A percentile compares a stretch with the other conserved stretches of the same genome.
phyloP scores from a whole-genome alignment of 805 yeast genomes.

The Candida nonsorbophila region DNA sequence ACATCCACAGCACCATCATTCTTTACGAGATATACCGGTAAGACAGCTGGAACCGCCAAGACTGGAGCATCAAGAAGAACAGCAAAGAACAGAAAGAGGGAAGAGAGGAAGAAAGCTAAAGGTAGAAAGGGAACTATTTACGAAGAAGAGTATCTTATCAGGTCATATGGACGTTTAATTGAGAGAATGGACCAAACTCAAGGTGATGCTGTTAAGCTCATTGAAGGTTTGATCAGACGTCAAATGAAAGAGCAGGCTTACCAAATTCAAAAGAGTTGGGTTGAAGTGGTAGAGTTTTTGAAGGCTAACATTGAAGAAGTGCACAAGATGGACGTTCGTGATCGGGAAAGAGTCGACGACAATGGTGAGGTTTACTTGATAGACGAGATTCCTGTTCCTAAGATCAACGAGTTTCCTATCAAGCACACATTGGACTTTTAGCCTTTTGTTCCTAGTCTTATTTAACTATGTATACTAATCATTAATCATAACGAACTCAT shows the following conservation, averaged over 20 bases:
- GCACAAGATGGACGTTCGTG: slow-evolving; percentile 74
- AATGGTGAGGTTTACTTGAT: slow-evolving; percentile 77
- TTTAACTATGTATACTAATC: too few species aligned
- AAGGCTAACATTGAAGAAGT: slow-evolving; percentile 67
- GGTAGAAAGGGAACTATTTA: slow-evolving; percentile 98
- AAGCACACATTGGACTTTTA: slow-evolving; percentile 56
- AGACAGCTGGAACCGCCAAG: slow-evolving; percentile 91
- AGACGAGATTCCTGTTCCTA: slow-evolving; percentile 72
- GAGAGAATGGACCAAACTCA: slow-evolving; percentile 75
- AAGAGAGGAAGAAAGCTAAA: slow-evolving; percentile 91
- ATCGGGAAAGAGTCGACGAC: slow-evolving; percentile 85
- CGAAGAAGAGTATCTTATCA: slow-evolving; percentile 91
- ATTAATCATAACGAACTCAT: too few species aligned
- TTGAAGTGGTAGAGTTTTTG: slow-evolving; percentile 51
- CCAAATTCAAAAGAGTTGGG: slow-evolving; percentile 66
- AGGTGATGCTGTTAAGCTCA: slow-evolving; percentile 66
- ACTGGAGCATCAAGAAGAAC: slow-evolving; percentile 95
- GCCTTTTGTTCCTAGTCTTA: too few species aligned
- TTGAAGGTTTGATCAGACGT: slow-evolving; percentile 74
- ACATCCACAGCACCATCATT: slow-evolving; percentile 89
- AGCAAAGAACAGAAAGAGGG: slow-evolving; percentile 86
- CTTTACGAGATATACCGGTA: slow-evolving; percentile 94
- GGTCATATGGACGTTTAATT: slow-evolving; percentile 80
- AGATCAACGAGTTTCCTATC: slow-evolving; percentile 56
- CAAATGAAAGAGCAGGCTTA: slow-evolving; percentile 72